phyloP scores from a whole-genome alignment of 805 yeast genomes.

The Ogataea siamensis region DNA sequence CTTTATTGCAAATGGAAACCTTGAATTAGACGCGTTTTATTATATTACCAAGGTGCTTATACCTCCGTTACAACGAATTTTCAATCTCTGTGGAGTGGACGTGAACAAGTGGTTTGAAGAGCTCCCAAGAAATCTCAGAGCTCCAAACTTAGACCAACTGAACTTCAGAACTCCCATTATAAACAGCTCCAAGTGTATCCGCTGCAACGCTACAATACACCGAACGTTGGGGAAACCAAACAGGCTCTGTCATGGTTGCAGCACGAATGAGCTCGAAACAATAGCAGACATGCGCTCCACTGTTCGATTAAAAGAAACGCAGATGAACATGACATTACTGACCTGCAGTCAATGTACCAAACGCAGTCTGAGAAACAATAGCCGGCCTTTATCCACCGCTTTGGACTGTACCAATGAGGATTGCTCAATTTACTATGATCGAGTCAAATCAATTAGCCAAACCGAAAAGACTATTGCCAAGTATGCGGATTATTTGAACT shows the following conservation, averaged over 20 bases:
- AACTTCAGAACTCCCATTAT: conserved; percentile 23
- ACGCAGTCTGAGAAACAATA: conserved; percentile 15
- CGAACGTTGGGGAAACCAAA: conserved; percentile 1
- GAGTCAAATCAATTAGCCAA: conserved; percentile 41
- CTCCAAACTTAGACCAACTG: conserved; percentile 14
- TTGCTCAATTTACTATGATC: conserved; percentile 60
- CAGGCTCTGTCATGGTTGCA: conserved; percentile 37
- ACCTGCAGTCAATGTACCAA: conserved; percentile 40
- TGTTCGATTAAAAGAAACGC: conserved; percentile 28
- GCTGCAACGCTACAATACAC: conserved; percentile 24
- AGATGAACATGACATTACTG: conserved; percentile 28
- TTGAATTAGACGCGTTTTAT: conserved; percentile 73
- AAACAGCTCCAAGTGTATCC: conserved; percentile 30
- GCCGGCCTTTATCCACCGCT: conserved; percentile 29
- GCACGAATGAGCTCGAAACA: conserved; percentile 36
- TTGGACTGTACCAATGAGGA: conserved; percentile 57
- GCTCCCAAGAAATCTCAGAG: conserved; percentile 46
- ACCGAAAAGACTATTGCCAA: conserved; percentile 12
- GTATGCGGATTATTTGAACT: conserved; percentile 21
- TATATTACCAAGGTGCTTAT: conserved; percentile 80
- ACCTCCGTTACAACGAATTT: conserved; percentile 86
- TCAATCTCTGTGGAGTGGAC: conserved; percentile 81
- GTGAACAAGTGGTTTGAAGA: conserved; percentile 72
- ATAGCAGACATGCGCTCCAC: conserved; percentile 33
- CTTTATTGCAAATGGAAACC: conserved; percentile 41